These are phyloP conservation scores for Globisporangium spinosum DNA, from an alignment of 352 stramenopile genomes.

Conservation along the genomic window DNA sequence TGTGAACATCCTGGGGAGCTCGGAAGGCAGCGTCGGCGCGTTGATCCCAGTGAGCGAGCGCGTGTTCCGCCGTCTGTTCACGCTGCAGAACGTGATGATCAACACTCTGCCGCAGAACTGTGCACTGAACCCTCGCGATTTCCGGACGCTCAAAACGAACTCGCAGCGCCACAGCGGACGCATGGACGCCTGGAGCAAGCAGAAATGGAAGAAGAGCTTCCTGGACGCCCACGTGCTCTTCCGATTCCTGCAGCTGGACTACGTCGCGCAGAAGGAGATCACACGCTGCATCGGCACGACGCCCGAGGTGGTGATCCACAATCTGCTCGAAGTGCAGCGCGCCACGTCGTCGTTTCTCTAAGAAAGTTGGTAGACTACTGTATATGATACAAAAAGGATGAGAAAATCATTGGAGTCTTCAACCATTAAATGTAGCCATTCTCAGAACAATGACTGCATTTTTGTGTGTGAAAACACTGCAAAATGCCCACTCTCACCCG, in stretches of 20 bases:
- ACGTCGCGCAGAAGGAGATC: slow-evolving; percentile 86
- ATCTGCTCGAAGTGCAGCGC: slow-evolving; percentile 84
- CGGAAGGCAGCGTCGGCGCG: slow-evolving; percentile 71
- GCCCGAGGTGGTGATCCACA: slow-evolving; percentile 84
- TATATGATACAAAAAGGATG: no score
- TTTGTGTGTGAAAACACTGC: no score
- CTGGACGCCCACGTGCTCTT: slow-evolving; percentile 78
- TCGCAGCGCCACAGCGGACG: slow-evolving; percentile 52
- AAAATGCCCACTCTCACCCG: no score
- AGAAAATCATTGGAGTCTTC: not conserved
- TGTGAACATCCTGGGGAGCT: slow-evolving; percentile 76
- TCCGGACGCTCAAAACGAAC: slow-evolving; percentile 75
- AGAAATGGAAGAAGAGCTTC: slow-evolving; percentile 90
- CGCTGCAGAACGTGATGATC: slow-evolving; percentile 88
- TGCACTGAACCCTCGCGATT: slow-evolving; percentile 83
- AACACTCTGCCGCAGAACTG: slow-evolving; percentile 85
- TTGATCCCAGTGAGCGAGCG: slow-evolving; percentile 77
- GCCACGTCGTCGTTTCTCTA: slow-evolving; percentile 68
- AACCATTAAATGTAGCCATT: not conserved
- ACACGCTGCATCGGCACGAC: slow-evolving; percentile 87
- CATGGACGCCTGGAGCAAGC: slow-evolving; percentile 80
- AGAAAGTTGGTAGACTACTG: not conserved
- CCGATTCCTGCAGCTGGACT: slow-evolving; percentile 78
- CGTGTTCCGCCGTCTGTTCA: slow-evolving; percentile 84
- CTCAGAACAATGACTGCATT: not conserved